phyloP scores from a whole-genome alignment of 345 rosid species.

The Brassica rapa region DNA sequence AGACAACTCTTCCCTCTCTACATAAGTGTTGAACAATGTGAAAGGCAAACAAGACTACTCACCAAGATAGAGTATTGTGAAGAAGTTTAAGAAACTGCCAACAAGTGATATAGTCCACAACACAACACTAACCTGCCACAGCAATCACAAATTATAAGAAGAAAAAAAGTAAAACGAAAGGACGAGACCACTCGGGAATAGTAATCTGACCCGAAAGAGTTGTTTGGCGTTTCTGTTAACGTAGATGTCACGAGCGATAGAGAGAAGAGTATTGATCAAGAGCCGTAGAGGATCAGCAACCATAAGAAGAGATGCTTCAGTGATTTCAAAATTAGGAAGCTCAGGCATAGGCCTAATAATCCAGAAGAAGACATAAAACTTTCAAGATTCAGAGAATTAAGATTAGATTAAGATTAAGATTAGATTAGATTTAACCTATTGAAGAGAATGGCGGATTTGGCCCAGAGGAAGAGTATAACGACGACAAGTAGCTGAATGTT shows the following conservation, averaged over 20 bases:
- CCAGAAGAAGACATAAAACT: neutral
- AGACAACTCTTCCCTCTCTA: neutral
- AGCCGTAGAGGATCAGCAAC: conserved; percentile 49
- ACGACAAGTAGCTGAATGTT: conserved; percentile 67
- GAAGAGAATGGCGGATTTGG: conserved; percentile 93
- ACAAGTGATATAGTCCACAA: conserved; percentile 65
- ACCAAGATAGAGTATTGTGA: conserved; percentile 79
- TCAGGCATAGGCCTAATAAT: conserved; percentile 88
- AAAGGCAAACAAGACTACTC: conserved; percentile 35
- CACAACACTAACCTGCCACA: conserved; percentile 61
- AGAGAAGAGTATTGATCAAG: conserved; percentile 50
- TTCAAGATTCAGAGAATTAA: no score
- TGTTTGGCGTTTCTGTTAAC: conserved; percentile 58
- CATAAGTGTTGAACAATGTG: neutral
- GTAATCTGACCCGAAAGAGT: conserved; percentile 59
- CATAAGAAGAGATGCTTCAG: conserved; percentile 57
- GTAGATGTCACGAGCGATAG: conserved; percentile 65
- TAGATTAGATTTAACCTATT: conserved; percentile 52
- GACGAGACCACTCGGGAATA: neutral
- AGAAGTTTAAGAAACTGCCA: conserved; percentile 70
- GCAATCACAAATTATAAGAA: neutral
- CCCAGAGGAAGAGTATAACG: conserved; percentile 84
- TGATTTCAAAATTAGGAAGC: conserved; percentile 79
- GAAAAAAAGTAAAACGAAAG: neutral
- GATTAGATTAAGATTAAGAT: neutral